Evolutionary conservation across 2,329 filamentous ascomycete genomes (phyloP).

Genomic region (Diaporthe sp.): DNA sequence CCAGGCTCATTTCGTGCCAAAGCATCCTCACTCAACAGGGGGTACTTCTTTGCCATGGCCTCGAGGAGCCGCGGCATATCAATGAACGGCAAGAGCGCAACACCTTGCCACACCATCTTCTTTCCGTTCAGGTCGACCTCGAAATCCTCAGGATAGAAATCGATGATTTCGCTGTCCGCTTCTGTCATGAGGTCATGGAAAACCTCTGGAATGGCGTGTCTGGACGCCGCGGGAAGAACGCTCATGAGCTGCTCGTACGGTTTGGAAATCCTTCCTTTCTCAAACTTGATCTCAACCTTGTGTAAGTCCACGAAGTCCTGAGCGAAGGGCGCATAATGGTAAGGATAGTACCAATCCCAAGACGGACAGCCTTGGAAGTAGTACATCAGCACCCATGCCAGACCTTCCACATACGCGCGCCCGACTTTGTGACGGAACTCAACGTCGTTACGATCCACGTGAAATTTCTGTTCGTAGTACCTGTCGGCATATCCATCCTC

Average conservation of each 20-base stretch:
- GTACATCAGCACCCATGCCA: conserved; percentile 95
- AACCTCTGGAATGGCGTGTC: conserved; percentile 86
- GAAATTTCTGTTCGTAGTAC: conserved; percentile 98
- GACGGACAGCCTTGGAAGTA: conserved; percentile 98
- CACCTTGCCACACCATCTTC: conserved; percentile 98
- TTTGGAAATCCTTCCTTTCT: conserved; percentile 85
- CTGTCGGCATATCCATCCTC: conserved; percentile 94
- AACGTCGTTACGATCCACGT: conserved; percentile 81
- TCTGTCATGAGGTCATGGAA: conserved; percentile 94
- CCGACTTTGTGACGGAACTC: conserved; percentile 92
- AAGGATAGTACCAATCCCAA: conserved; percentile 99
- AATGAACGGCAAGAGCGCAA: conserved; percentile 94
- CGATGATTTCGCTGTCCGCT: conserved; percentile 89
- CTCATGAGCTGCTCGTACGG: conserved; percentile 99
- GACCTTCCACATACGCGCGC: conserved; percentile 90
- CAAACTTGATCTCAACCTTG: conserved; percentile 83
- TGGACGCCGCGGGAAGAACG: conserved; percentile 91
- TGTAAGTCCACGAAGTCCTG: conserved; percentile 89
- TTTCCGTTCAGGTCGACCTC: conserved; percentile 95
- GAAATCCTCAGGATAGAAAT: conserved; percentile 97
- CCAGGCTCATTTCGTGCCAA: conserved; percentile 81
- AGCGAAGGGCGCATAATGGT: conserved; percentile 98
- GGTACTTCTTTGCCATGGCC: conserved; percentile 87
- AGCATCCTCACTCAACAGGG: conserved; percentile 81
- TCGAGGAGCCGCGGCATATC: conserved; percentile 87